These are phyloP conservation scores for Solanum bulbocastanum DNA, from an alignment of 257 asterid species.

Conservation along the genomic window DNA sequence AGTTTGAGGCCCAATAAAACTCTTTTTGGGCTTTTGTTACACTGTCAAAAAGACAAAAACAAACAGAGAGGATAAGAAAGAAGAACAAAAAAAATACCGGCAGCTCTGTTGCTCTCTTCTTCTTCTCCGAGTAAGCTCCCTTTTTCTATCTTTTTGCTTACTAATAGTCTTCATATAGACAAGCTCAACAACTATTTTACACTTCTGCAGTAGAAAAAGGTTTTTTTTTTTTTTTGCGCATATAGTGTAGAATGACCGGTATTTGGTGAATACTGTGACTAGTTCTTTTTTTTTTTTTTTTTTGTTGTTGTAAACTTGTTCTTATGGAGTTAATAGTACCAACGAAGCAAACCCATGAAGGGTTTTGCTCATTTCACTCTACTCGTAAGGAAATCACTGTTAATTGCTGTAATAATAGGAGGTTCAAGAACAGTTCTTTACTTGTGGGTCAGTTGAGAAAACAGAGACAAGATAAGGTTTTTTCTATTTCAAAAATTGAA, in stretches of 20 bases:
- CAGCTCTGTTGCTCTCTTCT: background rate
- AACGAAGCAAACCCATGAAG: conserved; percentile 35
- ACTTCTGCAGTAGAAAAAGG: background rate
- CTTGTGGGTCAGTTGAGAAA: conserved; percentile 13
- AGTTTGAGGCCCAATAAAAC: background rate
- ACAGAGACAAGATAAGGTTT: conserved; percentile 21
- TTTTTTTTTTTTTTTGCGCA: background rate
- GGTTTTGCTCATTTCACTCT: conserved; percentile 28
- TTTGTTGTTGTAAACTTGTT: background rate
- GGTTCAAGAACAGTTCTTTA: background rate
- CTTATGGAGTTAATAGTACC: conserved; percentile 52
- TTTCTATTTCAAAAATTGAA: conserved; percentile 35
- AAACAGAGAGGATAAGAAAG: conserved; percentile 1
- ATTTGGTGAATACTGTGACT: background rate
- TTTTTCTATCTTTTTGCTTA: background rate
- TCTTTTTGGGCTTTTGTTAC: background rate
- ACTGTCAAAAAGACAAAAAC: background rate
- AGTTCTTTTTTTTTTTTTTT: background rate
- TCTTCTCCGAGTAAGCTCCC: background rate
- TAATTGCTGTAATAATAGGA: background rate
- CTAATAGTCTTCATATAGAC: background rate
- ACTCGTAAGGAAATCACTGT: conserved; percentile 2
- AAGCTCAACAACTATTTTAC: background rate
- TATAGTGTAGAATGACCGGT: background rate
- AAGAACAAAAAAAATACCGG: background rate